Evolutionary conservation across 192 early-diverging fungal genomes (phyloP), one percentile per base, ranked within the genome.

Genomic region (Dissophora ornata): DNA sequence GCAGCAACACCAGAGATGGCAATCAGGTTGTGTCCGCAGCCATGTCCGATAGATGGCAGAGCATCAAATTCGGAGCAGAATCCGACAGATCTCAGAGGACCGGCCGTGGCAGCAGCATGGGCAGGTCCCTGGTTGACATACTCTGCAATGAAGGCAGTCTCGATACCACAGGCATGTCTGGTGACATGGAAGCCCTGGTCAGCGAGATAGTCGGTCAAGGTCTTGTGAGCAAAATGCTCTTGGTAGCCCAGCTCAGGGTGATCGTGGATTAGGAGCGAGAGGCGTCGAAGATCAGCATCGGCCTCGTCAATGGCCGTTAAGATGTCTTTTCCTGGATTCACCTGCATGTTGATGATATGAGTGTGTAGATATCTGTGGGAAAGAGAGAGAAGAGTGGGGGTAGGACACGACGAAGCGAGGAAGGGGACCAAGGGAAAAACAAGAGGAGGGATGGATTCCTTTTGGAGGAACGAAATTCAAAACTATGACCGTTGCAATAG

Each of bases 101-200:
- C n/a, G 11, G 15, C 42, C 19, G n/a, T 49, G 7, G 22, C 25
- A 29, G 18, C 0, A 7, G 7, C 61, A 21, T 50, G n/a, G 18
- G 81, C 85, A n/a, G 65, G 51, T 4, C 59, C 46, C 9, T 74
- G 83, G 19, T 87, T 71, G 10, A 62, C 61, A 59, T 86, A 92
- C 32, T 90, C 87, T 22, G 92, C 90, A 21, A 90, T 71, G 58
- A 95, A 95, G 1, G 90, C 89, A 0, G 93, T 95, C 38, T 82
- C 73, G 30, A 95, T 69, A 1, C 81, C 87, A 66, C 74, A 87
- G 7, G 84, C 88, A 9, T 86, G 67, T 19, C 75, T 79, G 10
- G 82, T 83, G 13, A 93, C 82, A 12, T 67, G 42, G 62, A 90
- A 93, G 1, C 89, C 90, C 24, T 86, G 53, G 12, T 62, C 36